These are phyloP conservation scores for Leucocoprinus sp. DNA, from an alignment of 768 basidiomycete genomes.

Conservation along the genomic window DNA sequence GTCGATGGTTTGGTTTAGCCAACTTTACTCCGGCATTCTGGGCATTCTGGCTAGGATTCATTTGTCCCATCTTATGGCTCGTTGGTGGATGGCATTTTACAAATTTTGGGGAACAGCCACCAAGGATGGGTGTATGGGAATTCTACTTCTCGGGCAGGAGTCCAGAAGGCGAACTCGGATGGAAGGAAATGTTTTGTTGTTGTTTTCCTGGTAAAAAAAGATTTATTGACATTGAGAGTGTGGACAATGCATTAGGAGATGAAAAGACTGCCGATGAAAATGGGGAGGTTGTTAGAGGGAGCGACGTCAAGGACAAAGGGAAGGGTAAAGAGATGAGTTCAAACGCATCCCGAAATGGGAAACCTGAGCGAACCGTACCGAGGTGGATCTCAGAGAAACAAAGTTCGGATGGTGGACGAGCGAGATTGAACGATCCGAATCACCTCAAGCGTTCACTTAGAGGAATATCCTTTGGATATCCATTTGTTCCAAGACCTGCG, in stretches of 20 bases:
- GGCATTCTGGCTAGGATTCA: conserved; percentile 70
- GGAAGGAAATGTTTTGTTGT: conserved; percentile 28
- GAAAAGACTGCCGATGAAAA: too few relatives aligned
- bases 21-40: conserved; percentile 40
- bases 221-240: not conserved
- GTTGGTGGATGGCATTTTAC: conserved; percentile 69
- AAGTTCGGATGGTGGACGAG: conserved; percentile 32
- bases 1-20: conserved; percentile 6
- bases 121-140: conserved; percentile 35
- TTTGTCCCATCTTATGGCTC: conserved; percentile 69
- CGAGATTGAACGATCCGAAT: conserved; percentile 32
- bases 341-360: too few relatives aligned
- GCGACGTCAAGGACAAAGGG: conserved; percentile 1
- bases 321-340: conserved; percentile 12
- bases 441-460: conserved; percentile 29
- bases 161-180: conserved; percentile 20
- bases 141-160: conserved; percentile 27
- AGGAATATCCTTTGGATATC: conserved; percentile 48
- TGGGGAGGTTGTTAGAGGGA: not conserved
- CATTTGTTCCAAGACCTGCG: conserved; percentile 48
- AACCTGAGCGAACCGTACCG: conserved; percentile 19
- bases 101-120: conserved; percentile 37
- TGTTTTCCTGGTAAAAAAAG: conserved; percentile 19
- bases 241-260: too few relatives aligned
- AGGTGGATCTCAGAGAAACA: conserved; percentile 37